phyloP scores from a whole-genome alignment of 768 basidiomycete genomes.

The Mycena haematopus region DNA sequence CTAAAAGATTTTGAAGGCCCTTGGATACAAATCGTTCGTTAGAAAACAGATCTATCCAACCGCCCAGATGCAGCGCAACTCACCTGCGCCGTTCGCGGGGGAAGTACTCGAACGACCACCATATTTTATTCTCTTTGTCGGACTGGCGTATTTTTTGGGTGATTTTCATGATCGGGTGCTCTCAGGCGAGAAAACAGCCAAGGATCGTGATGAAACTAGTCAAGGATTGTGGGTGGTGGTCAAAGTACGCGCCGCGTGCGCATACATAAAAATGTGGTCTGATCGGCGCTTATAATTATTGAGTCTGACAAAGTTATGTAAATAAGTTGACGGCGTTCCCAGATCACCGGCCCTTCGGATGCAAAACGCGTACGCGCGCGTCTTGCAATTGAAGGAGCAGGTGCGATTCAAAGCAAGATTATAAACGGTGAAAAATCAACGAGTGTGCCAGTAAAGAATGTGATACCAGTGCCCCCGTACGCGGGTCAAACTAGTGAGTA shows the following conservation, averaged over 20 bases:
- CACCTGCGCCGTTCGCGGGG: conserved; percentile 96
- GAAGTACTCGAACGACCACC: conserved; percentile 99
- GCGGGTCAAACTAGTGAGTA: background rate
- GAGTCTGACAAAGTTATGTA: too few species aligned
- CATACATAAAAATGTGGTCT: too few species aligned
- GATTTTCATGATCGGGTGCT: conserved; percentile 78
- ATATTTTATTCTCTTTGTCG: conserved; percentile 82
- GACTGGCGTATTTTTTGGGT: conserved; percentile 92
- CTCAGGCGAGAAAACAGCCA: background rate
- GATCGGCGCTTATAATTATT: too few species aligned
- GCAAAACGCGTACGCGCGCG: too few species aligned
- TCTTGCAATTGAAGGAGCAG: too few species aligned
- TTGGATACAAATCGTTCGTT: conserved; percentile 38
- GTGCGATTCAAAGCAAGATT: background rate
- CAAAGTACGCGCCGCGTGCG: background rate
- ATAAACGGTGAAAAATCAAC: background rate
- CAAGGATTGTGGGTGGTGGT: conserved; percentile 22
- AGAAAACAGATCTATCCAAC: background rate
- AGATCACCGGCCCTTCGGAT: too few species aligned
- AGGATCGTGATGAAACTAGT: conserved; percentile 25
- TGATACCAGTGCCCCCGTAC: background rate
- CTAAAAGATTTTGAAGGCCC: conserved; percentile 94
- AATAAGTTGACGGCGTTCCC: too few species aligned
- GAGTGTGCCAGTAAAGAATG: background rate
- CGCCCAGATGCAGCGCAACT: conserved; percentile 23